Conservation (phyloP, 331 rosid genomes). For the Dryas integrifolia region DNA sequence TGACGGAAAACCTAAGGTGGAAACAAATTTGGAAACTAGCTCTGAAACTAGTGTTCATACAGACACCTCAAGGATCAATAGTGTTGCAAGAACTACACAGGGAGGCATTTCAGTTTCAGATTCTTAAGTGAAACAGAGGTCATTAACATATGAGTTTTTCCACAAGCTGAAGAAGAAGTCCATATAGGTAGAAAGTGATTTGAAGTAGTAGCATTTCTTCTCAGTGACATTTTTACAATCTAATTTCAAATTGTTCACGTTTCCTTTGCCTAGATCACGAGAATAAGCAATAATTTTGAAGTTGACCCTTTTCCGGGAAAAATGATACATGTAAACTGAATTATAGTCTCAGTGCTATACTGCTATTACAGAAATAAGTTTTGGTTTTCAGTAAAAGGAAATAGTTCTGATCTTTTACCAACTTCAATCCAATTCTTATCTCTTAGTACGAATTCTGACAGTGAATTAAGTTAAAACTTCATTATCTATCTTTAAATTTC, state of each 20-base stretch:
- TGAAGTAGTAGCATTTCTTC: not conserved
- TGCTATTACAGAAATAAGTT: slow-evolving; percentile 2
- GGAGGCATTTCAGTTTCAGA: slow-evolving; percentile 12
- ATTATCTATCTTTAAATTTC: too few relatives aligned
- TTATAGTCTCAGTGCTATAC: not conserved
- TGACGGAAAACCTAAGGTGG: not conserved
- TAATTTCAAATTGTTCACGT: not conserved
- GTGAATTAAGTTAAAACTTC: too few relatives aligned
- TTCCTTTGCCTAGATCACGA: not conserved
- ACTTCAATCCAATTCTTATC: too few relatives aligned
- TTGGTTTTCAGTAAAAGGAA: not conserved
- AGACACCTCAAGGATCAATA: not conserved
- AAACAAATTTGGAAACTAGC: slow-evolving; percentile 10
- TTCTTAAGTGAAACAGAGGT: not conserved
- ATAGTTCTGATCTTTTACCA: not conserved
- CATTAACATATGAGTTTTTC: not conserved
- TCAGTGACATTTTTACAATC: not conserved
- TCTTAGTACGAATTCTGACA: too few relatives aligned
- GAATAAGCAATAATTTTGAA: not conserved
- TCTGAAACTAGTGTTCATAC: not conserved
- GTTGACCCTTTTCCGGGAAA: not conserved
- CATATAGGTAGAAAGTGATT: slow-evolving; percentile 6
- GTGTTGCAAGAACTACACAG: not conserved
- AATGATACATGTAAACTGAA: not conserved
- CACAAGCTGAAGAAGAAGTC: not conserved